A percentile compares a stretch with the other conserved stretches of the same genome.
Conservation (phyloP, 1,284 basidiomycete species). For the Anthracocystis panici-leucophaei region DNA sequence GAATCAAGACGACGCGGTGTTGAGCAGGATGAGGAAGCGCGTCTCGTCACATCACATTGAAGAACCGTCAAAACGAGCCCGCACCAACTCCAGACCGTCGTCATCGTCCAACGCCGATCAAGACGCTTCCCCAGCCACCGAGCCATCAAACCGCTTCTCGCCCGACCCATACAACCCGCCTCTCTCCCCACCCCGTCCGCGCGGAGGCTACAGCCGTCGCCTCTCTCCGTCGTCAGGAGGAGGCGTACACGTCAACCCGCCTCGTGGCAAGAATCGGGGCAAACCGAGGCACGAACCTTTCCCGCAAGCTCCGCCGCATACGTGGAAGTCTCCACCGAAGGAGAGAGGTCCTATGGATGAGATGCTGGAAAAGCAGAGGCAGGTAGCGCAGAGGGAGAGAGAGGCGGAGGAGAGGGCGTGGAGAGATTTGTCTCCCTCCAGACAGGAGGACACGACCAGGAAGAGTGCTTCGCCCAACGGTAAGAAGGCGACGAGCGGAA, state of each 20-base stretch:
- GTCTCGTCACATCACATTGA: neutral
- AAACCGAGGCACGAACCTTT: constrained; percentile 36
- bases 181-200: constrained; percentile 42
- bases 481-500: neutral
- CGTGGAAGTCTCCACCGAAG: constrained; percentile 18
- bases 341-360: constrained; percentile 27
- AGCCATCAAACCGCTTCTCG: constrained; percentile 39
- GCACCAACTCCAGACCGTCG: neutral
- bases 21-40: constrained; percentile 10
- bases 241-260: constrained; percentile 38
- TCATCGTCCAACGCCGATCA: neutral
- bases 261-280: constrained; percentile 20
- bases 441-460: neutral
- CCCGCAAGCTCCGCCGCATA: constrained; percentile 36
- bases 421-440: constrained; percentile 15
- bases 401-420: constrained; percentile 19
- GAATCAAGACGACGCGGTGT: neutral
- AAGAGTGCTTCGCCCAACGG: constrained; percentile 2
- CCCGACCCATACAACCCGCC: constrained; percentile 60
- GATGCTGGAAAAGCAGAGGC: constrained; percentile 26
- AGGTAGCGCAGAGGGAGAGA: constrained; percentile 1
- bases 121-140: neutral
- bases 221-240: constrained; percentile 37
- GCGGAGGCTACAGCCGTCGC: constrained; percentile 43
- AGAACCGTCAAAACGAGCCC: constrained; percentile 2